Percentiles rank a stretch among this genome's conserved stretches.
These are phyloP conservation scores for Maudiozyma saulgeensis DNA, from an alignment of 805 yeast genomes.

Conservation along the genomic window DNA sequence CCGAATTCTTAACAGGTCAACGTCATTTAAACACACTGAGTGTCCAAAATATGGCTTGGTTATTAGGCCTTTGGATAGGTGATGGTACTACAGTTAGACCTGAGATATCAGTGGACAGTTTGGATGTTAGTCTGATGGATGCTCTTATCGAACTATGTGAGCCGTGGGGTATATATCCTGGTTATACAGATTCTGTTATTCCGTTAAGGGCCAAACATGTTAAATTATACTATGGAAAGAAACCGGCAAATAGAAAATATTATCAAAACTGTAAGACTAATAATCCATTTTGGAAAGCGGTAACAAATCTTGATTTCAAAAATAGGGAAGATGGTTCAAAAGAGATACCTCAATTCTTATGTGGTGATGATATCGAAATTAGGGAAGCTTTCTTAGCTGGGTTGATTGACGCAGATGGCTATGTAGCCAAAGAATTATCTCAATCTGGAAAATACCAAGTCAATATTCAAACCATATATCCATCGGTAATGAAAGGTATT, in stretches of 20 bases:
- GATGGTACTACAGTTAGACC: constrained; percentile 25
- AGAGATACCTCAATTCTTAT: constrained; percentile 29
- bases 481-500: constrained; percentile 30
- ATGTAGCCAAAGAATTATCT: constrained; percentile 16
- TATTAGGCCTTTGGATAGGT: constrained; percentile 36
- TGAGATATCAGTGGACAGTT: constrained; percentile 26
- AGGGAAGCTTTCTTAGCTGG: constrained; percentile 40
- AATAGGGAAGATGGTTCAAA: constrained; percentile 19
- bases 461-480: constrained; percentile 26
- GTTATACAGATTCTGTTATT: constrained; percentile 13
- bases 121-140: constrained; percentile 19
- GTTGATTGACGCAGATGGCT: constrained; percentile 34
- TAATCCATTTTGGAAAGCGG: constrained; percentile 28
- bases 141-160: constrained; percentile 20
- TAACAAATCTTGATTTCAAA: constrained; percentile 18
- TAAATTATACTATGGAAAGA: constrained; percentile 14
- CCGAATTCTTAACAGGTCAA: constrained; percentile 22
- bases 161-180: constrained; percentile 20
- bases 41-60: constrained; percentile 28
- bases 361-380: constrained; percentile 31
- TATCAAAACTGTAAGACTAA: constrained; percentile 14
- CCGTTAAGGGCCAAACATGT: constrained; percentile 21
- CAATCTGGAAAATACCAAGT: constrained; percentile 17
- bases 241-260: constrained; percentile 6
- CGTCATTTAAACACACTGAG: constrained; percentile 18